Evolutionary conservation across 164 flowering plant genomes (phyloP).

Genomic region (Taxillus chinensis): DNA sequence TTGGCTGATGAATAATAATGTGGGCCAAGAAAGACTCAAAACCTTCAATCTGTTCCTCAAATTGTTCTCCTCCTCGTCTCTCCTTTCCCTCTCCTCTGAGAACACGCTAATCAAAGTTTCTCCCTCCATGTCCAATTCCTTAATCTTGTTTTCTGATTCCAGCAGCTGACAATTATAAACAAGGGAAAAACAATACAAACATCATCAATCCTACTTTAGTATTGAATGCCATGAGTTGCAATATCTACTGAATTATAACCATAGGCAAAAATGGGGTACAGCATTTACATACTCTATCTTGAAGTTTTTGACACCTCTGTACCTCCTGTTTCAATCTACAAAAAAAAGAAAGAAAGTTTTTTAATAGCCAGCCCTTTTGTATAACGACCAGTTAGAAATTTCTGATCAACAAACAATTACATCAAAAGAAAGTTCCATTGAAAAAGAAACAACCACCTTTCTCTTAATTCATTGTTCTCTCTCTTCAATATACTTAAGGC

Average conservation of each 20-base stretch:
- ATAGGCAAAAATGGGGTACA: too few species aligned
- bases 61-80: neutral
- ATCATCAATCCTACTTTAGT: neutral
- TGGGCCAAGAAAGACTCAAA: too few species aligned
- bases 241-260: neutral
- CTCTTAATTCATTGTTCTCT: neutral
- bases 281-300: neutral
- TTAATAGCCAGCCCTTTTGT: too few species aligned
- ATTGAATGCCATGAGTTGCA: neutral
- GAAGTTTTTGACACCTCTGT: neutral
- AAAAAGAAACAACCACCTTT: neutral
- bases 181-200: neutral
- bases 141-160: neutral
- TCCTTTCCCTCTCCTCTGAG: neutral
- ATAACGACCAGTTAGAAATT: too few species aligned
- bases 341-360: too few species aligned
- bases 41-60: neutral
- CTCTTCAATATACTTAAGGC: neutral
- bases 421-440: neutral
- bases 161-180: neutral
- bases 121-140: neutral
- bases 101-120: neutral
- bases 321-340: neutral
- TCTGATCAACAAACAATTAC: too few species aligned
- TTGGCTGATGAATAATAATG: too few species aligned